Evolutionary conservation across 768 basidiomycete species (phyloP).

Genomic region (Aureoboletus auriporus): DNA sequence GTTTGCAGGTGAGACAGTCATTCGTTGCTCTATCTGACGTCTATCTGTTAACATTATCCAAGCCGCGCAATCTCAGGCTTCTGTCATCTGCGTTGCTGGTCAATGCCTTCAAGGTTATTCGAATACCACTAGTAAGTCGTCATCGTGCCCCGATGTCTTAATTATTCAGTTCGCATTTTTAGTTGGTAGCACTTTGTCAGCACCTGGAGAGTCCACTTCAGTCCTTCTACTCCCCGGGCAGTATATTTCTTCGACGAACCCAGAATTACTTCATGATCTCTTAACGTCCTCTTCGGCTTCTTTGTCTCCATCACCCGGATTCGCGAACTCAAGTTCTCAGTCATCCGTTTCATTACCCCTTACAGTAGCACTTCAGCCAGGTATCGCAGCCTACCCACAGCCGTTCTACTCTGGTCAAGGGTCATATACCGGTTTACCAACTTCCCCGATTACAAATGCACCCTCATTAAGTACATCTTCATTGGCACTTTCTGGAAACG

Average conservation of each 20-base stretch:
- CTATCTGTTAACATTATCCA: background rate
- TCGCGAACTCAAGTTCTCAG: conserved; percentile 48
- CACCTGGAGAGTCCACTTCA: conserved; percentile 46
- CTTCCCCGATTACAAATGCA: conserved; percentile 41
- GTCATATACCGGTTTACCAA: conserved; percentile 55
- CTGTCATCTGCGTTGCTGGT: conserved; percentile 81
- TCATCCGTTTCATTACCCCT: conserved; percentile 58
- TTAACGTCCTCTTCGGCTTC: conserved; percentile 63
- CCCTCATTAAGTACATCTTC: conserved; percentile 54
- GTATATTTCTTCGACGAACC: conserved; percentile 68
- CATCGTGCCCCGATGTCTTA: conserved; percentile 1
- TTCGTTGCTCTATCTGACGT: background rate
- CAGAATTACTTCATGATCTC: conserved; percentile 63
- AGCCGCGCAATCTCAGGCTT: conserved; percentile 52
- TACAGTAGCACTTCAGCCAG: conserved; percentile 60
- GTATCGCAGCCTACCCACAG: conserved; percentile 61
- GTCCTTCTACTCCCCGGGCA: conserved; percentile 73
- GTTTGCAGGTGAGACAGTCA: conserved; percentile 33
- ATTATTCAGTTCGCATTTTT: conserved; percentile 9
- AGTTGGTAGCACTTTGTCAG: conserved; percentile 72
- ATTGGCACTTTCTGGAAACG: conserved; percentile 61
- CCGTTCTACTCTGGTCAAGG: conserved; percentile 63
- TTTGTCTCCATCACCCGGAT: conserved; percentile 58
- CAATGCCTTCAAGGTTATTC: conserved; percentile 82
- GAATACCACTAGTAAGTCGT: conserved; percentile 61